Percentiles rank a stretch among this genome's conserved stretches.
phyloP scores from a whole-genome alignment of 129 eudicot species.

The Pittosporum tobira region DNA sequence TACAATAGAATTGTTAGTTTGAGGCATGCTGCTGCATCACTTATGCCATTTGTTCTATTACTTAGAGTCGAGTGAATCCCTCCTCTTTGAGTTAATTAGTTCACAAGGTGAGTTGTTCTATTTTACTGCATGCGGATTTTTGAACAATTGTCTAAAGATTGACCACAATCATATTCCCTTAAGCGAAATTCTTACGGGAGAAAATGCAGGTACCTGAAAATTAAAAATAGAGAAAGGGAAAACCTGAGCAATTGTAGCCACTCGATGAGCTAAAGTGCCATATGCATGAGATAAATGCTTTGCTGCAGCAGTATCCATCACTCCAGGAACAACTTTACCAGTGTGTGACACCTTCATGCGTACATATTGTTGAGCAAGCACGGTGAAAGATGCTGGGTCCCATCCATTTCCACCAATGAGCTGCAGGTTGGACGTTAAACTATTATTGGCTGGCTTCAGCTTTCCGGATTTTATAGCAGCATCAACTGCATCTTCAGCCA shows the following conservation, averaged over 20 bases:
- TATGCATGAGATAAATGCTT: constrained; percentile 88
- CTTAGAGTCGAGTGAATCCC: too few relatives aligned
- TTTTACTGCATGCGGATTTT: too few relatives aligned
- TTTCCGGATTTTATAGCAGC: constrained; percentile 75
- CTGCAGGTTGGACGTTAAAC: constrained; percentile 49
- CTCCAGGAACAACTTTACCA: constrained; percentile 80
- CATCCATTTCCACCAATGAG: constrained; percentile 86
- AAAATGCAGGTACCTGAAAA: not conserved
- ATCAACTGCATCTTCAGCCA: constrained; percentile 97
- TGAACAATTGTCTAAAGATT: too few relatives aligned
- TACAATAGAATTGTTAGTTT: too few relatives aligned
- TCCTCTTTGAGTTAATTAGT: too few relatives aligned
- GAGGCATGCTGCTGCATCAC: too few relatives aligned
- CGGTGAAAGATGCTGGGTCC: constrained; percentile 78
- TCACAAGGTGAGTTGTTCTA: too few relatives aligned
- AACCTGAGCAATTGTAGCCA: constrained; percentile 93
- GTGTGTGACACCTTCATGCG: constrained; percentile 59
- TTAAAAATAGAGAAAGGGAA: constrained; percentile 3
- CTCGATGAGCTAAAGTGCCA: constrained; percentile 75
- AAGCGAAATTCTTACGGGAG: not conserved
- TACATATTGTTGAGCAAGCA: constrained; percentile 71
- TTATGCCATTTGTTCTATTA: too few relatives aligned
- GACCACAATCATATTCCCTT: not conserved
- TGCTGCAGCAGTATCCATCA: constrained; percentile 88
- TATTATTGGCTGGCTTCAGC: constrained; percentile 43